phyloP scores from a whole-genome alignment of 768 basidiomycete species.

The Holtermanniella nyarrowii region DNA sequence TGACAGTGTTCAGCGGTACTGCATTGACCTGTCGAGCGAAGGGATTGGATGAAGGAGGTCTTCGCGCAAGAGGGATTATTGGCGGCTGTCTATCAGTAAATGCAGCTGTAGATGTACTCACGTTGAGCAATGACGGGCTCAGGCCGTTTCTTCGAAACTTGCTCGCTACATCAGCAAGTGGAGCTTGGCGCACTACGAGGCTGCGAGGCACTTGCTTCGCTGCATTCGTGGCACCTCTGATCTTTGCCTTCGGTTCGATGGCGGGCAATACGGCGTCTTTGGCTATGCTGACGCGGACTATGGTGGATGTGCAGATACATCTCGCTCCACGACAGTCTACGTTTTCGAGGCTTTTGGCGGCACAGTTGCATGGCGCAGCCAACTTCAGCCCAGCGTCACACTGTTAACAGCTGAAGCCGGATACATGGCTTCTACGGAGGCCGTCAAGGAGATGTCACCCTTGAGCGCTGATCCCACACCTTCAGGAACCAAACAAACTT shows the following conservation, averaged over 20 bases:
- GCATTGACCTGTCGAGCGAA: conserved; percentile 29
- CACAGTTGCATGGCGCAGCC: too few relatives aligned
- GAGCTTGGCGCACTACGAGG: conserved; percentile 6
- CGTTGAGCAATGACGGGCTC: conserved; percentile 2
- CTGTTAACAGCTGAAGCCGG: too few relatives aligned
- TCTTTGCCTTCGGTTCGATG: conserved; percentile 11
- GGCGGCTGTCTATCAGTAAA: conserved; percentile 6
- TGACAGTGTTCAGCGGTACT: conserved; percentile 26
- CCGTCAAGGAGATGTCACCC: too few relatives aligned
- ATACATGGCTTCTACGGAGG: too few relatives aligned
- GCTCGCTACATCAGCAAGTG: conserved; percentile 7
- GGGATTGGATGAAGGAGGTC: conserved; percentile 30
- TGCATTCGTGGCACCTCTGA: conserved; percentile 11
- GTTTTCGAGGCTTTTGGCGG: too few relatives aligned
- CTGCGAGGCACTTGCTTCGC: conserved; percentile 12
- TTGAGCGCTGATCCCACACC: too few relatives aligned
- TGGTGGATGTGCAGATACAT: conserved; percentile 6
- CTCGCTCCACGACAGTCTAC: too few relatives aligned
- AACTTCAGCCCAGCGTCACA: too few relatives aligned
- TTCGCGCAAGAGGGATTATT: conserved; percentile 38
- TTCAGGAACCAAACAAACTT: too few relatives aligned
- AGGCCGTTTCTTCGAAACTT: conserved; percentile 3
- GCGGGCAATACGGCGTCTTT: too few relatives aligned
- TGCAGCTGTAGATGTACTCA: too few relatives aligned
- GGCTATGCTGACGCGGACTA: not conserved